Percentiles rank a stretch among this genome's conserved stretches.
These are phyloP conservation scores for Amphichorda felina DNA, from an alignment of 2,329 filamentous ascomycete species.

Conservation along the genomic window DNA sequence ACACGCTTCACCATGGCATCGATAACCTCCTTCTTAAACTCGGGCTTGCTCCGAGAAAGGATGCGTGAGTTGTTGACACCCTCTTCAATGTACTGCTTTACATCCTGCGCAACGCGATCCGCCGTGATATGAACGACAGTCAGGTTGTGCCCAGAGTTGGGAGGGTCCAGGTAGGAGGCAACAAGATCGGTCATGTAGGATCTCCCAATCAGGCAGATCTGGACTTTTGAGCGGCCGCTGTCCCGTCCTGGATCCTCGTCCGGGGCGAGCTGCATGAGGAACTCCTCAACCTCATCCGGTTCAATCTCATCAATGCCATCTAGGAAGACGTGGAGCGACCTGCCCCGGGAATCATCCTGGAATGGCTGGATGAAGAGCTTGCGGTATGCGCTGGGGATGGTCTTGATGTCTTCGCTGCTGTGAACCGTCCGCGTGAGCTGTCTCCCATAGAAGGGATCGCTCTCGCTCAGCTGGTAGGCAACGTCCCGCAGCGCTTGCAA, in stretches of 20 bases:
- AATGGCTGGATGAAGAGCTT: conserved; percentile 27
- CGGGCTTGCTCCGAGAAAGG: conserved; percentile 17
- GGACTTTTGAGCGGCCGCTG: conserved; percentile 12
- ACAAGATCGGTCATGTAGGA: conserved; percentile 27
- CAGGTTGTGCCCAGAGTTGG: conserved; percentile 15
- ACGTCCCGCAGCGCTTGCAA: conserved; percentile 31
- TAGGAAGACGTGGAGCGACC: conserved; percentile 28
- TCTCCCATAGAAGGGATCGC: conserved; percentile 30
- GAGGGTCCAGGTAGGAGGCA: conserved; percentile 18
- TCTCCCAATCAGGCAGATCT: conserved; percentile 28
- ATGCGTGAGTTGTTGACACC: conserved; percentile 26
- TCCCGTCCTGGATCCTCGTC: conserved; percentile 7
- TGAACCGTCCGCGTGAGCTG: conserved; percentile 20
- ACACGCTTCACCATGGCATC: conserved; percentile 26
- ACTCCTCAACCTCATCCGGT: conserved; percentile 20
- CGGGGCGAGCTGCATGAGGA: conserved; percentile 21
- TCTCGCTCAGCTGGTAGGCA: conserved; percentile 32
- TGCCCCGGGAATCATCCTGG: conserved; percentile 16
- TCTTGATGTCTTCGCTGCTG: conserved; percentile 27
- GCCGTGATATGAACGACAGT: conserved; percentile 28
- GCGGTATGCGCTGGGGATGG: conserved; percentile 29
- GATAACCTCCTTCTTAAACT: conserved; percentile 24
- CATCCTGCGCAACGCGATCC: conserved; percentile 28
- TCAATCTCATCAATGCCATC: conserved; percentile 35
- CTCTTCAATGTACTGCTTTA: conserved; percentile 26